Conservation (phyloP, 2,329 filamentous ascomycete genomes). For the Penicillium digitatum region DNA sequence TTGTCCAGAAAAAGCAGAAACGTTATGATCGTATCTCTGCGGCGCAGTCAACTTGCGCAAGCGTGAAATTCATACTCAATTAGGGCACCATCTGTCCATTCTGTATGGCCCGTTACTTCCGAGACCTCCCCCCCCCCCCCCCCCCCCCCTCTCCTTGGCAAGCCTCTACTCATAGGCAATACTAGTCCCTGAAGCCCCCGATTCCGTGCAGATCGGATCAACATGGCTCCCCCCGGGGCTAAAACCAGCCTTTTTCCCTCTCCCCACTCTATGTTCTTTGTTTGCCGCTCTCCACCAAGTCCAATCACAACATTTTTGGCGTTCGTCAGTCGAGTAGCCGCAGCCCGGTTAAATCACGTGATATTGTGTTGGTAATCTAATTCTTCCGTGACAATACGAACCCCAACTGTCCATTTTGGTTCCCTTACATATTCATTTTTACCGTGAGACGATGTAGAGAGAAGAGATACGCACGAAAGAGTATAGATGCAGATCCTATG, state of each 20-base stretch:
- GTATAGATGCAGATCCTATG: not conserved
- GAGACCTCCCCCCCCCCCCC: constrained; percentile 1
- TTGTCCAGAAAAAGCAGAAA: not conserved
- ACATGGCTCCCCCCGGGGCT: constrained; percentile 13
- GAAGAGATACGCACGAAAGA: not conserved
- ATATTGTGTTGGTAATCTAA: not conserved
- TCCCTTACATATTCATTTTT: too few species aligned
- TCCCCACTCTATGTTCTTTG: constrained; percentile 6
- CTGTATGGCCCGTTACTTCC: constrained; percentile 10
- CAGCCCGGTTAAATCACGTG: constrained; percentile 19
- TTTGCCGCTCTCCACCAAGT: constrained; percentile 5
- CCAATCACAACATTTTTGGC: constrained; percentile 10
- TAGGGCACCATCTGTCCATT: not conserved
- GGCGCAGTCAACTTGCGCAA: constrained; percentile 15
- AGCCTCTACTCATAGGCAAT: constrained; percentile 1
- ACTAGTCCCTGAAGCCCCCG: constrained; percentile 16
- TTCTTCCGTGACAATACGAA: not conserved
- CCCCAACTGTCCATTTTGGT: not conserved
- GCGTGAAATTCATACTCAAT: constrained; percentile 1
- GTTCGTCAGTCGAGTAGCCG: constrained; percentile 27
- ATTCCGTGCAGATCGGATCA: constrained; percentile 27
- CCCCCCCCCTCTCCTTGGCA: too few species aligned
- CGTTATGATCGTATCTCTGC: constrained; percentile 2
- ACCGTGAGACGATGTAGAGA: too few species aligned
- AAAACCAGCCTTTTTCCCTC: not conserved